phyloP scores from a whole-genome alignment of 495 filamentous ascomycete species.

The Aspergillus carlsbadensis region DNA sequence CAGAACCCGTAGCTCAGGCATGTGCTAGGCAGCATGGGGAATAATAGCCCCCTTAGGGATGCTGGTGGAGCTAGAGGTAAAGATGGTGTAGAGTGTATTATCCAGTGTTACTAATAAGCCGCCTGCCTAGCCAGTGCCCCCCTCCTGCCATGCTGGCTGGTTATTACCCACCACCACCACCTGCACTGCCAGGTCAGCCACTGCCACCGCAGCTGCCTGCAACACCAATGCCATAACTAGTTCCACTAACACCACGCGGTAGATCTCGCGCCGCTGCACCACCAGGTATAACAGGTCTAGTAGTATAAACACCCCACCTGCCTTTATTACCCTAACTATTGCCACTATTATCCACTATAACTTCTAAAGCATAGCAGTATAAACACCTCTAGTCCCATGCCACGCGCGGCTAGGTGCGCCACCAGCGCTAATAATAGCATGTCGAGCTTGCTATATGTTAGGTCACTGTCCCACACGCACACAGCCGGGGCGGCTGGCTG shows the following conservation, averaged over 20 bases:
- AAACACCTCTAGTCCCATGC: neutral
- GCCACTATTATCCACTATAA: too few relatives aligned
- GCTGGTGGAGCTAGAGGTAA: slow-evolving; percentile 40
- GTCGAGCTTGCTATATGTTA: slow-evolving; percentile 13
- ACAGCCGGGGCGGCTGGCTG: slow-evolving; percentile 14
- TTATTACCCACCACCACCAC: neutral
- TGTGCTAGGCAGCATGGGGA: too few relatives aligned
- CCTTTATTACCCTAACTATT: too few relatives aligned
- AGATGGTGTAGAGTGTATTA: slow-evolving; percentile 22
- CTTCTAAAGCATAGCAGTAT: too few relatives aligned
- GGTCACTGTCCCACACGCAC: slow-evolving; percentile 18
- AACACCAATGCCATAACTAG: too few relatives aligned
- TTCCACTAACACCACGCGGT: too few relatives aligned
- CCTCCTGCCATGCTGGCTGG: too few relatives aligned
- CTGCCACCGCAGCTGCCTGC: too few relatives aligned
- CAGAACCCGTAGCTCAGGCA: too few relatives aligned
- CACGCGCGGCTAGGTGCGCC: neutral
- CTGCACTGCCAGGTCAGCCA: neutral
- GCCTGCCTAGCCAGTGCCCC: neutral
- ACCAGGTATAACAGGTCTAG: too few relatives aligned
- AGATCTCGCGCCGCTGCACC: too few relatives aligned
- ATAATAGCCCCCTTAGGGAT: slow-evolving; percentile 43
- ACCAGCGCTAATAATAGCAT: neutral
- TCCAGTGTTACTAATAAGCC: slow-evolving; percentile 17
- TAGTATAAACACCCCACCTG: too few relatives aligned